Percentiles rank a stretch among this genome's conserved stretches.
These are phyloP conservation scores for Globomyces pollinis-pini DNA, from an alignment of 192 early-diverging fungal species.

Conservation along the genomic window DNA sequence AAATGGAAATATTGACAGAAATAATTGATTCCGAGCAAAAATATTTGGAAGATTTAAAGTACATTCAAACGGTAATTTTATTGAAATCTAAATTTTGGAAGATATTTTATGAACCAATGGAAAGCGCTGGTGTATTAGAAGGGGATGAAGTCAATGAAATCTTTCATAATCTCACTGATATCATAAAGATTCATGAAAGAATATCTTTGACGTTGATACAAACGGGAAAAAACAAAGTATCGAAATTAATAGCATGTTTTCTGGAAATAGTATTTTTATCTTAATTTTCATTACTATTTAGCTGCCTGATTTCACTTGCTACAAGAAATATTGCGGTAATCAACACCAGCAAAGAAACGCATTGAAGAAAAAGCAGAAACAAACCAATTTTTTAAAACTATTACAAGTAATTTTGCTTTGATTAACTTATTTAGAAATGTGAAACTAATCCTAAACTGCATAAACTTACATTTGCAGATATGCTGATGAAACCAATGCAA, in stretches of 20 bases:
- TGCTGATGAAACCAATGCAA: constrained; percentile 46
- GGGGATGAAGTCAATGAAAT: constrained; percentile 8
- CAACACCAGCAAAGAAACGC: constrained; percentile 28
- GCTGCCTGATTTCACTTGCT: constrained; percentile 24
- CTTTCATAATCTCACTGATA: constrained; percentile 32
- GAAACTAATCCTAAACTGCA: constrained; percentile 40
- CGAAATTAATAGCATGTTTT: constrained; percentile 17
- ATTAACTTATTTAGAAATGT: constrained; percentile 24
- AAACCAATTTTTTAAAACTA: constrained; percentile 18
- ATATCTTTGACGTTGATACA: constrained; percentile 18
- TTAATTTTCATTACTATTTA: no score
- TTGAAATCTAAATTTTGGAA: no score
- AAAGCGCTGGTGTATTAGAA: constrained; percentile 7
- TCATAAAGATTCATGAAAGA: constrained; percentile 29
- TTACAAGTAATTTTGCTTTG: constrained; percentile 2
- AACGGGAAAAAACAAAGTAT: constrained; percentile 14
- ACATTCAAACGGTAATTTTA: constrained; percentile 23
- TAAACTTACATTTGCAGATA: constrained; percentile 33
- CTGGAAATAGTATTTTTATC: constrained; percentile 15
- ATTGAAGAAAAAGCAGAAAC: constrained; percentile 13
- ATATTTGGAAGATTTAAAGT: constrained; percentile 28
- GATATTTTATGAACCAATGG: constrained; percentile 29
- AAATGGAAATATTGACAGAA: constrained; percentile 14
- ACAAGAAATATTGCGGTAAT: constrained; percentile 38
- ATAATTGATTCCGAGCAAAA: constrained; percentile 21